Evolutionary conservation across 495 filamentous ascomycete species (phyloP).

Genomic region (Niebla homalea): DNA sequence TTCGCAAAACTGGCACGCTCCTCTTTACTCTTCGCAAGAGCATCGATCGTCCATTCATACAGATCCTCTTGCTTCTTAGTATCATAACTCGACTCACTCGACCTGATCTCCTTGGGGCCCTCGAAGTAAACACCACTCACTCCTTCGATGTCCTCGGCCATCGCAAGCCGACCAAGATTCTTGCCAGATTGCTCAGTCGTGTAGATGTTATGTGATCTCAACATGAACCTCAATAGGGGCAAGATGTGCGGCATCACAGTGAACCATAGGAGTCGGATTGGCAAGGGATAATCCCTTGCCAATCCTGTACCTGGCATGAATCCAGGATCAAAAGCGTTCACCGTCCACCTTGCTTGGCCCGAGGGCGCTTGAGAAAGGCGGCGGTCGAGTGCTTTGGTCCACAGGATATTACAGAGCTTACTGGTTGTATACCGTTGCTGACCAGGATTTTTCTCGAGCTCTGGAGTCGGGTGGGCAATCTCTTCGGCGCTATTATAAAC

Average conservation of each 20-base stretch:
- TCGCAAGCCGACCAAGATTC: constrained; percentile 25
- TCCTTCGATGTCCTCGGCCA: constrained; percentile 17
- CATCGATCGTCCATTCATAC: constrained; percentile 36
- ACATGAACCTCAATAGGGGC: constrained; percentile 21
- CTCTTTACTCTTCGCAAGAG: constrained; percentile 22
- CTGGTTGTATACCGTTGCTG: constrained; percentile 21
- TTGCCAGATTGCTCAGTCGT: constrained; percentile 24
- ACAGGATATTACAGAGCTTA: constrained; percentile 21
- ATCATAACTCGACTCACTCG: constrained; percentile 27
- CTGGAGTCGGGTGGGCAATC: constrained; percentile 19
- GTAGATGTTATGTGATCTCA: constrained; percentile 23
- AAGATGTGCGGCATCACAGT: constrained; percentile 24
- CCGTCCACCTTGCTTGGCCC: constrained; percentile 21
- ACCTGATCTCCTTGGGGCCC: constrained; percentile 22
- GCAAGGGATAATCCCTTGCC: constrained; percentile 13
- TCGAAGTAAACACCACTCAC: constrained; percentile 29
- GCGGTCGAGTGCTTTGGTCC: constrained; percentile 29
- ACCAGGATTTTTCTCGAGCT: constrained; percentile 14
- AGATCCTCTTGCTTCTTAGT: constrained; percentile 32
- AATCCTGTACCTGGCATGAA: constrained; percentile 35
- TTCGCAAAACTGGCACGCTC: constrained; percentile 22
- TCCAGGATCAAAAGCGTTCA: constrained; percentile 30
- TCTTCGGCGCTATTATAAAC: constrained; percentile 22
- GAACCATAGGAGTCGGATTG: constrained; percentile 19
- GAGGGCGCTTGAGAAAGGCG: constrained; percentile 17